Evolutionary conservation across 73 alveolate species (phyloP).

Genomic region (Paramecium sexaurelia): DNA sequence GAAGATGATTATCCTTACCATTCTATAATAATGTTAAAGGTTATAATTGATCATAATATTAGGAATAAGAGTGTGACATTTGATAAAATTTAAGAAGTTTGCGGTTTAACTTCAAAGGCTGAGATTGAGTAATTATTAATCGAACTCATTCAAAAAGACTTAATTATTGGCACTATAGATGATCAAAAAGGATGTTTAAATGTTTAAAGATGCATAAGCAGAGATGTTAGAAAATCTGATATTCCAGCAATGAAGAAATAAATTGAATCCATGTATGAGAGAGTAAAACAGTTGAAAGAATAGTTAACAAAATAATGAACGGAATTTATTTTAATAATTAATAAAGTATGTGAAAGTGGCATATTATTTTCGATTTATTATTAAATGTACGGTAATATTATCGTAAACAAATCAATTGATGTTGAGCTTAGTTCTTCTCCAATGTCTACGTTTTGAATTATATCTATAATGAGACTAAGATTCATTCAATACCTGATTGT

Average conservation of each 20-base stretch:
- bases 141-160: not conserved
- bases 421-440: slow-evolving; percentile 97
- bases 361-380: not conserved
- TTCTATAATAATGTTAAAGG: not conserved
- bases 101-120: not conserved
- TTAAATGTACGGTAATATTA: not conserved
- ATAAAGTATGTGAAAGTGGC: not conserved
- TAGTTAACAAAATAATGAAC: not conserved
- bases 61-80: not conserved
- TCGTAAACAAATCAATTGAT: slow-evolving; percentile 69
- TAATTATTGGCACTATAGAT: not conserved
- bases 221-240: slow-evolving; percentile 8
- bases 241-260: not conserved
- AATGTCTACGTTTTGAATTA: slow-evolving; percentile 95
- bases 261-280: not conserved
- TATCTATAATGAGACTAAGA: slow-evolving; percentile 67
- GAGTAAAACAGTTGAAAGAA: not conserved
- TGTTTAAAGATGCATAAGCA: not conserved
- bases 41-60: not conserved
- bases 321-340: not conserved
- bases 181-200: not conserved
- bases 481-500: slow-evolving; percentile 81
- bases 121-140: not conserved
- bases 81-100: not conserved
- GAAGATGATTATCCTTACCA: not conserved